Evolutionary conservation across 352 stramenopile genomes (phyloP), one percentile per base, ranked within the genome.

Genomic region (Phytophthora chlamydospora): DNA sequence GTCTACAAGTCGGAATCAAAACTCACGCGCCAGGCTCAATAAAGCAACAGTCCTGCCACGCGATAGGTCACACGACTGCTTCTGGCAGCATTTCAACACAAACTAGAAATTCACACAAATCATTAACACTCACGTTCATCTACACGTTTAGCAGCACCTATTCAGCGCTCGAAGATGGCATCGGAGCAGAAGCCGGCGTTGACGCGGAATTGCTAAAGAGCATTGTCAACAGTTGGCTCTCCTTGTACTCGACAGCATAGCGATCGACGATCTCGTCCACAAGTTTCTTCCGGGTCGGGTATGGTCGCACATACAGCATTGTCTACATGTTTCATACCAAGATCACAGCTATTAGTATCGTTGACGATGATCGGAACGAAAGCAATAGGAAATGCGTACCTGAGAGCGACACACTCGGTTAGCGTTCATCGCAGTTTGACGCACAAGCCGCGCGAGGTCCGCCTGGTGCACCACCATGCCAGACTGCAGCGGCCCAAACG

Each of bases 221-320:
- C 71, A 89, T 90, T 31, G 77, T 80, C 12, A 95, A 69, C 38
- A 95, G 51, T 62, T 93, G 83, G 39, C 83, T 93, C 49, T 96
- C 88, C 61, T 91, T 91, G 71, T 95, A 96, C 62, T 93, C 82
- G 40, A 80, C 76, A 4, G 85, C 78, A 57, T 96, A 96, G 29
- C 88, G 82, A 53, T 96, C 88, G 11, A 96, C 77, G 58, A 96
- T 92, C 61, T 96, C 88, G 48, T 95, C 85, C 52, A 96, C 83
- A 14, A 96, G 71, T 54, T 94, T 96, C 65, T 93, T 93, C 3
- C 88, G 84, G 13, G 88, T 96, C 35, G 88, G 85, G 49, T 95
- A 96, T 47, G 88, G 88, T 13, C 83, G 82, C 42, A 93, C 77
- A 61, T 96, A 96, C 59, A 93, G 64, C 54, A 75, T 87, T 11